A percentile compares a stretch with the other conserved stretches of the same genome.
phyloP scores from a whole-genome alignment of 2,329 filamentous ascomycete species.

The Colletotrichum agaves region DNA sequence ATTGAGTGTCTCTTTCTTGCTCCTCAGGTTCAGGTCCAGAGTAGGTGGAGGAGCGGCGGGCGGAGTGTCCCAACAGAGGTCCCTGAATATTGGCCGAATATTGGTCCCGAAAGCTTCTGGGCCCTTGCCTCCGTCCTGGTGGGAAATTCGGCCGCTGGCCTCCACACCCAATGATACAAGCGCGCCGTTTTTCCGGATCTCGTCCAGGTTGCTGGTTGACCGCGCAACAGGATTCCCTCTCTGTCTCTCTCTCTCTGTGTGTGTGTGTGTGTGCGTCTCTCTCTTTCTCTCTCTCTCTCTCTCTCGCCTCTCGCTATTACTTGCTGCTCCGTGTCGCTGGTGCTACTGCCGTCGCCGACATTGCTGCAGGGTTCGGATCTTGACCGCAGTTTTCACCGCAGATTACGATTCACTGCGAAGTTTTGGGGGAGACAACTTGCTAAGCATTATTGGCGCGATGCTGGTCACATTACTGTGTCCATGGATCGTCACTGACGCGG shows the following conservation, averaged over 20 bases:
- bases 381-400: slow-evolving; percentile 25
- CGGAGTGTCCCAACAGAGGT: slow-evolving; percentile 4
- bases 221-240: not conserved
- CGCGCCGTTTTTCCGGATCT: slow-evolving; percentile 18
- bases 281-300: not conserved
- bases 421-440: not conserved
- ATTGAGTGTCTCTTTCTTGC: not conserved
- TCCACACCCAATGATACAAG: slow-evolving; percentile 15
- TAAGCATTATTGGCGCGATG: slow-evolving; percentile 17
- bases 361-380: slow-evolving; percentile 17
- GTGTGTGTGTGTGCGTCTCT: too few relatives aligned
- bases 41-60: not conserved
- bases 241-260: not conserved
- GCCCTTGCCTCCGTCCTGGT: slow-evolving; percentile 1
- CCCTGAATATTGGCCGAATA: slow-evolving; percentile 25
- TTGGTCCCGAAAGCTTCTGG: slow-evolving; percentile 6
- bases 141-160: slow-evolving; percentile 15
- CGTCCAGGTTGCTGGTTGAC: slow-evolving; percentile 23
- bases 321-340: not conserved
- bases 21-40: not conserved
- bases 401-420: slow-evolving; percentile 17
- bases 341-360: not conserved
- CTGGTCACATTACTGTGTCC: slow-evolving; percentile 16
- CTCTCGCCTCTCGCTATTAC: not conserved
- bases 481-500: slow-evolving; percentile 24